A percentile compares a stretch with the other conserved stretches of the same genome.
phyloP scores from a whole-genome alignment of 768 basidiomycete species.

The Leccinellum luteum region DNA sequence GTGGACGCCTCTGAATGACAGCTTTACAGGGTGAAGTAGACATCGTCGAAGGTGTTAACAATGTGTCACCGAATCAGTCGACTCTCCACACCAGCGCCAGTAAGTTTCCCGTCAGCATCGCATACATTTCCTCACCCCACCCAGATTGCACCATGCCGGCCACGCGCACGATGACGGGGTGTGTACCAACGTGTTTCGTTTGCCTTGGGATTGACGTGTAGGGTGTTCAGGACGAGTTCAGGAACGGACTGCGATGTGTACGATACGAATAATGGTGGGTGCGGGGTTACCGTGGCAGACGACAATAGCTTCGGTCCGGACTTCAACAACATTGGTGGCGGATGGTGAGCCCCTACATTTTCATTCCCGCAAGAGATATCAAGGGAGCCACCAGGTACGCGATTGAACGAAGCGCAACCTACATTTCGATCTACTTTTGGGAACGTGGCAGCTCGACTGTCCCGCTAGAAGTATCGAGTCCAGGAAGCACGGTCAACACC shows the following conservation, averaged over 20 bases:
- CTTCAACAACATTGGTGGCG: conserved; percentile 34
- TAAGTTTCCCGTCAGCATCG: not conserved
- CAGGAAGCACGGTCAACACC: conserved; percentile 11
- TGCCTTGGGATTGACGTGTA: not conserved
- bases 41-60: conserved; percentile 32
- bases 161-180: conserved; percentile 29
- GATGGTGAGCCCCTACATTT: conserved; percentile 19
- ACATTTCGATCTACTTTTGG: conserved; percentile 40
- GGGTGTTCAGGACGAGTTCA: conserved; percentile 5
- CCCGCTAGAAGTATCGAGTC: conserved; percentile 31
- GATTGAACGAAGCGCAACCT: conserved; percentile 27
- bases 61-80: conserved; percentile 20
- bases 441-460: conserved; percentile 30
- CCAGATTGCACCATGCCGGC: conserved; percentile 30
- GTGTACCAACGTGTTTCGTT: not conserved
- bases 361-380: not conserved
- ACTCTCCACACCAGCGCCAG: conserved; percentile 24
- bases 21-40: conserved; percentile 22
- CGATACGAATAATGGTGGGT: conserved; percentile 27
- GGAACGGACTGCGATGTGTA: conserved; percentile 25
- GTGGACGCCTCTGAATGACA: not conserved
- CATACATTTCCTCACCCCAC: not conserved
- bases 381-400: conserved; percentile 29
- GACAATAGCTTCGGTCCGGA: conserved; percentile 28
- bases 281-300: conserved; percentile 26